Evolutionary conservation across 1,284 basidiomycete species (phyloP), one percentile per base, ranked within the genome.

Genomic region (Apiotrichum akiyoshidainum): DNA sequence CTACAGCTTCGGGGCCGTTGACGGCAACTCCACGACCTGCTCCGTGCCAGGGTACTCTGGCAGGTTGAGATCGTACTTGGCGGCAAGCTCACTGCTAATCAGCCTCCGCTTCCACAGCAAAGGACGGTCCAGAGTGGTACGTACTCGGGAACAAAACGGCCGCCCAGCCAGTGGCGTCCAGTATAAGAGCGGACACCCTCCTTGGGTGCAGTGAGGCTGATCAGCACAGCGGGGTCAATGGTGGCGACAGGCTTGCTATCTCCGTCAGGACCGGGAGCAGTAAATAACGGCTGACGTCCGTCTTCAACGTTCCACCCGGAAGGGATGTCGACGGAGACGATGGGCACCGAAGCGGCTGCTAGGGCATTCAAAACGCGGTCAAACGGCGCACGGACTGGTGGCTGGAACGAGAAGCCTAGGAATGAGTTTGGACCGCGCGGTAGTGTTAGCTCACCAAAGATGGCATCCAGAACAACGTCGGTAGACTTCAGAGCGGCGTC

Each of bases 181-280:
- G 78, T 83, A 76, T 91, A 98, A 10, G 73, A 75, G 64, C 81
- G 82, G 5, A 88, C 87, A 1, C 96, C 96, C 67, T 87, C 81
- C 78, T 99, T 99, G 2, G 96, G 96, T 12, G 90, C 93, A 0
- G 95, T 98, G 66, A 99, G 80, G 67, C 90, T 93, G 57, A 99
- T 78, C 42, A 99, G 79, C 1, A 92, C 89, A 52, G 89, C 84
- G 0, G 94, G 90, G 26, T 84, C 80, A 59, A 90, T 82, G 0
- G 74, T 76, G 54, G 73, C 67, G 41, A 77, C 68, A 1, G 55
- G 33, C 34, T 80, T 79, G 1, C 78, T 80, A 53, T 85, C 84
- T 0, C 94, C 93, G 40, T 82, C 77, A 65, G 95, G 91, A 46
- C 73, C 70, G 5, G 63, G 57, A 46, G 67, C 46, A 11, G 70